Percentiles rank a stretch among this genome's conserved stretches.
Evolutionary conservation across 257 asterid species (phyloP).

Genomic region (Perilla frutescens): DNA sequence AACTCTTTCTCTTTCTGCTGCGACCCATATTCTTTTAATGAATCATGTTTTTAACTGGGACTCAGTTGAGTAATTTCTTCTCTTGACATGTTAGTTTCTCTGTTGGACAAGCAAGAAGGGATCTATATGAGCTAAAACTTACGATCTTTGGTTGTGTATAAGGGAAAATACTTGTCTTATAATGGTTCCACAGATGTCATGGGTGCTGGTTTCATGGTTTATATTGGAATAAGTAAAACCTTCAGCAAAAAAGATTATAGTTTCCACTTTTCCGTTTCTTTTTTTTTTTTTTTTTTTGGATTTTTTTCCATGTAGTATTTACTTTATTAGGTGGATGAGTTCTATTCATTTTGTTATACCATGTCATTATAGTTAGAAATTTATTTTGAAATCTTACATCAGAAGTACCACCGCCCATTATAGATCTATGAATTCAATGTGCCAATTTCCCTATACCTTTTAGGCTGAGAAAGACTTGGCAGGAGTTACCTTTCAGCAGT

Average conservation of each 20-base stretch:
- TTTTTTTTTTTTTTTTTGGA: no score
- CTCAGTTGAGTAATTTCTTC: not conserved
- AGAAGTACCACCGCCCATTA: not conserved
- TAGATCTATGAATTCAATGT: not conserved
- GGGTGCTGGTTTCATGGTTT: no score
- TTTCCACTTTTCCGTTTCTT: no score
- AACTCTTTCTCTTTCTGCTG: not conserved
- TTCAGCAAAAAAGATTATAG: no score
- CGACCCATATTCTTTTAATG: slow-evolving; percentile 1
- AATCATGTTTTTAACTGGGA: not conserved
- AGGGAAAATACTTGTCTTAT: not conserved
- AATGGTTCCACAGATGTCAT: no score
- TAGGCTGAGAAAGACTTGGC: not conserved
- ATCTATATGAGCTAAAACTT: not conserved
- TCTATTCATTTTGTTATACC: no score
- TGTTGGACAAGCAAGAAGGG: not conserved
- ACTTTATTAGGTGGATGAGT: no score
- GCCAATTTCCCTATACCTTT: not conserved
- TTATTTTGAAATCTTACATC: not conserved
- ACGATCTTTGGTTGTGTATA: not conserved
- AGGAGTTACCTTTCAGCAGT: not conserved
- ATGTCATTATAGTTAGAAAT: not conserved
- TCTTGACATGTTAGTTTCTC: not conserved
- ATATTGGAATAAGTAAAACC: no score
- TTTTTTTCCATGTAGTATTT: no score